These are phyloP conservation scores for Fusarium ambrosium DNA, from an alignment of 2,329 filamentous ascomycete species.

Conservation along the genomic window DNA sequence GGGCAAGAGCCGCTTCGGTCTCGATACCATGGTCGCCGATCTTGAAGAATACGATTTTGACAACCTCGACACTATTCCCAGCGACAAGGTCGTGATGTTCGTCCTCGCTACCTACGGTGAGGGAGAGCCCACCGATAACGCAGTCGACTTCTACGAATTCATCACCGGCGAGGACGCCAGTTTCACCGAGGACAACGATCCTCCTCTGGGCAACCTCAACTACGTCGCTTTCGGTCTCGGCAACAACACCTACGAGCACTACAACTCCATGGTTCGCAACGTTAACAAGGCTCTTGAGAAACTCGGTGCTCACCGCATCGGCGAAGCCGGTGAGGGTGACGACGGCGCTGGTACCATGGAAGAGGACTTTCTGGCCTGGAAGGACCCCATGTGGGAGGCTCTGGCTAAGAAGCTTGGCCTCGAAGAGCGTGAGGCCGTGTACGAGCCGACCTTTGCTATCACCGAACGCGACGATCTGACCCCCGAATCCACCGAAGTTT, in stretches of 20 bases:
- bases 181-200: constrained; percentile 82
- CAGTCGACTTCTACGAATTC: constrained; percentile 99
- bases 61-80: constrained; percentile 88
- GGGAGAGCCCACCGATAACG: constrained; percentile 98
- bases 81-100: constrained; percentile 94
- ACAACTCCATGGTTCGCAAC: constrained; percentile 97
- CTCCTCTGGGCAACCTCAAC: constrained; percentile 84
- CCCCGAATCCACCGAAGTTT: constrained; percentile 83
- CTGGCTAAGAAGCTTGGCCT: constrained; percentile 86
- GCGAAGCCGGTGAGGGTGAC: constrained; percentile 92
- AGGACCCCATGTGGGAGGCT: constrained; percentile 97
- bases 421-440: constrained; percentile 95
- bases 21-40: constrained; percentile 98
- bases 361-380: constrained; percentile 99
- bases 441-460: constrained; percentile 92
- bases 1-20: constrained; percentile 93
- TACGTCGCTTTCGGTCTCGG: constrained; percentile 96
- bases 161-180: constrained; percentile 83
- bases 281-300: constrained; percentile 85
- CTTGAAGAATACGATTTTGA: constrained; percentile 98
- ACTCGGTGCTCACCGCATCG: constrained; percentile 86
- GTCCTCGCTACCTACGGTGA: constrained; percentile 98
- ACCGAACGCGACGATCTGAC: constrained; percentile 81
- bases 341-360: constrained; percentile 99
- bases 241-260: constrained; percentile 99